These are phyloP conservation scores for Dioscorea alata DNA, from an alignment of 106 monocot species.

Conservation along the genomic window DNA sequence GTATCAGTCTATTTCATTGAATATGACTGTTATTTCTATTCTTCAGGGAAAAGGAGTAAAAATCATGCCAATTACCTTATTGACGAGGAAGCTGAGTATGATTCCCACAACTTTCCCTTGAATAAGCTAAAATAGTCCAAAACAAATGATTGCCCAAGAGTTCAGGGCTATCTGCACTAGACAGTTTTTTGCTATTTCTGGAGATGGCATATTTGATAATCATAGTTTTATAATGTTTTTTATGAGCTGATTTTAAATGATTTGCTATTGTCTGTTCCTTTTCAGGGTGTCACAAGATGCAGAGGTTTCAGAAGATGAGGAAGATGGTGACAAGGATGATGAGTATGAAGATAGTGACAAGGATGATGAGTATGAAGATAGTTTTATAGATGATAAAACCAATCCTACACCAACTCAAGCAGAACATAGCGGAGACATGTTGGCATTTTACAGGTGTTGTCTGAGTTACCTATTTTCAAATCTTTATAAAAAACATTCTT, in stretches of 20 bases:
- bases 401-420: conserved; percentile 39
- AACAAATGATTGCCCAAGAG: no score
- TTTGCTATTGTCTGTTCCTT: neutral
- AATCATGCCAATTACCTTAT: conserved; percentile 33
- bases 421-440: conserved; percentile 55
- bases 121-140: no score
- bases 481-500: no score
- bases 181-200: no score
- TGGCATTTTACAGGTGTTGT: conserved; percentile 89
- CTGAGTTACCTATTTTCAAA: neutral
- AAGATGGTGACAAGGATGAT: conserved; percentile 47
- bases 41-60: conserved; percentile 43
- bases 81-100: conserved; percentile 99
- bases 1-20: neutral
- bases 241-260: no score
- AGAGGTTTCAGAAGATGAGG: conserved; percentile 72
- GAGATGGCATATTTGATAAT: no score
- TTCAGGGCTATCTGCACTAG: no score
- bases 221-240: no score
- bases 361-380: conserved; percentile 70
- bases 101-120: neutral
- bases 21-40: neutral
- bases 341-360: conserved; percentile 64
- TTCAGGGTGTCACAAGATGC: conserved; percentile 88
- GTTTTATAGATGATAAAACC: conserved; percentile 83